Evolutionary conservation across 495 filamentous ascomycete species (phyloP).

Genomic region (Clohesyomyces aquaticus): DNA sequence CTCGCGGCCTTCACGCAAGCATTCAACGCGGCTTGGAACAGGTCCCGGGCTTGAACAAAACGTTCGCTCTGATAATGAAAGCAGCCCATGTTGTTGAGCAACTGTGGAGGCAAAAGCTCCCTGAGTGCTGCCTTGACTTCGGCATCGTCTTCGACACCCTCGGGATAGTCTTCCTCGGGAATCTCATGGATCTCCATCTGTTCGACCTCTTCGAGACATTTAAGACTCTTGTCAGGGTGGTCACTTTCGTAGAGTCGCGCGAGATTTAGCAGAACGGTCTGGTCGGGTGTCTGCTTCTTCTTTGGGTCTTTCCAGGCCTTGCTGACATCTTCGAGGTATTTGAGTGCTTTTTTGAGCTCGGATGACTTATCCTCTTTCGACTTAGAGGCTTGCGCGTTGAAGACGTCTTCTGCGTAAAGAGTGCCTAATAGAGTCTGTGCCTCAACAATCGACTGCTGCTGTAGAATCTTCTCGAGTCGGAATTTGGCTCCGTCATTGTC

Average conservation of each 20-base stretch:
- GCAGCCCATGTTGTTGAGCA: slow-evolving; percentile 95
- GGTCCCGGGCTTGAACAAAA: slow-evolving; percentile 73
- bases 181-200: slow-evolving; percentile 79
- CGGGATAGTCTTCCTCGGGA: slow-evolving; percentile 66
- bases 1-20: slow-evolving; percentile 79
- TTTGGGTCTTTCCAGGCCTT: slow-evolving; percentile 88
- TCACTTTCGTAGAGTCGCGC: slow-evolving; percentile 86
- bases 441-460: slow-evolving; percentile 82
- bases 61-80: slow-evolving; percentile 89
- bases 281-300: slow-evolving; percentile 75
- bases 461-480: slow-evolving; percentile 88
- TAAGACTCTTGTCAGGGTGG: slow-evolving; percentile 83
- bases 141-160: slow-evolving; percentile 60
- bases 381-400: slow-evolving; percentile 69
- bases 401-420: slow-evolving; percentile 91
- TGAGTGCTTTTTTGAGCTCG: slow-evolving; percentile 81
- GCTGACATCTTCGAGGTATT: slow-evolving; percentile 79
- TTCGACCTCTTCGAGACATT: slow-evolving; percentile 88
- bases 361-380: slow-evolving; percentile 83
- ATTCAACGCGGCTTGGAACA: slow-evolving; percentile 85
- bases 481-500: slow-evolving; percentile 93
- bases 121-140: slow-evolving; percentile 61
- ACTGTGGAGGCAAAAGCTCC: slow-evolving; percentile 79
- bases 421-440: slow-evolving; percentile 88
- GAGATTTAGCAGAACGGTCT: slow-evolving; percentile 89